Percentiles rank a stretch among this genome's conserved stretches.
Evolutionary conservation across 495 filamentous ascomycete genomes (phyloP).

Genomic region (Aspergillus panamensis): DNA sequence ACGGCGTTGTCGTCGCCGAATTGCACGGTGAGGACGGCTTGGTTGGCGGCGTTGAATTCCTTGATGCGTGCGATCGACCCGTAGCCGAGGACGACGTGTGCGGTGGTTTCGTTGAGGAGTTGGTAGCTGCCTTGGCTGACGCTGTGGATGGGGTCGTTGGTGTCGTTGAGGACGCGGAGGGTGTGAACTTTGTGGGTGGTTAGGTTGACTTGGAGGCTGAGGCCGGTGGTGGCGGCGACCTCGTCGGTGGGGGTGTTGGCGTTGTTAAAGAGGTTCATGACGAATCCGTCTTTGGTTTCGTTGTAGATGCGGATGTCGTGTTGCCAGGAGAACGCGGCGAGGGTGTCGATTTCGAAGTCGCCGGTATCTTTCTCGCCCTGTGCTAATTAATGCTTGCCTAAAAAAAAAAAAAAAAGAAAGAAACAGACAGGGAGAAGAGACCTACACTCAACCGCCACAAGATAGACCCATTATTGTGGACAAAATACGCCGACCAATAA

Average conservation of each 20-base stretch:
- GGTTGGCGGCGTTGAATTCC: slow-evolving; percentile 39
- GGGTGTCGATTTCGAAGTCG: slow-evolving; percentile 39
- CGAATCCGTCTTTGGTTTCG: slow-evolving; percentile 28
- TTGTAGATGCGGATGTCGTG: slow-evolving; percentile 42
- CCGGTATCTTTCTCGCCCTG: slow-evolving; percentile 38
- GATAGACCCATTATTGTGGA: slow-evolving; percentile 36
- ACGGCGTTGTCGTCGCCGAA: slow-evolving; percentile 39
- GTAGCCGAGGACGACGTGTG: slow-evolving; percentile 46
- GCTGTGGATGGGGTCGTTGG: slow-evolving; percentile 35
- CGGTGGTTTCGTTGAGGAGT: slow-evolving; percentile 33
- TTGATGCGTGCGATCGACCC: slow-evolving; percentile 49
- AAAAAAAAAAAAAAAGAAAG: background rate
- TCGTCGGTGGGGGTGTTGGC: slow-evolving; percentile 31
- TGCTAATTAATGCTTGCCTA: background rate
- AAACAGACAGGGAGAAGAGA: background rate
- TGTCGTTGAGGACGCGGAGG: slow-evolving; percentile 32
- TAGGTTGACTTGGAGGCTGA: slow-evolving; percentile 40
- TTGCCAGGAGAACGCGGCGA: slow-evolving; percentile 45
- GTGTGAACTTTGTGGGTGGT: slow-evolving; percentile 38
- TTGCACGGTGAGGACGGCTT: slow-evolving; percentile 33
- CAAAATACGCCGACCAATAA: slow-evolving; percentile 35
- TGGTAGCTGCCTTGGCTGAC: slow-evolving; percentile 50
- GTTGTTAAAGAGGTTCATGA: slow-evolving; percentile 35
- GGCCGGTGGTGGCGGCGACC: slow-evolving; percentile 30
- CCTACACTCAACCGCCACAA: slow-evolving; percentile 36